Conservation (phyloP, 2,329 filamentous ascomycete genomes). For the Apiospora sp. region DNA sequence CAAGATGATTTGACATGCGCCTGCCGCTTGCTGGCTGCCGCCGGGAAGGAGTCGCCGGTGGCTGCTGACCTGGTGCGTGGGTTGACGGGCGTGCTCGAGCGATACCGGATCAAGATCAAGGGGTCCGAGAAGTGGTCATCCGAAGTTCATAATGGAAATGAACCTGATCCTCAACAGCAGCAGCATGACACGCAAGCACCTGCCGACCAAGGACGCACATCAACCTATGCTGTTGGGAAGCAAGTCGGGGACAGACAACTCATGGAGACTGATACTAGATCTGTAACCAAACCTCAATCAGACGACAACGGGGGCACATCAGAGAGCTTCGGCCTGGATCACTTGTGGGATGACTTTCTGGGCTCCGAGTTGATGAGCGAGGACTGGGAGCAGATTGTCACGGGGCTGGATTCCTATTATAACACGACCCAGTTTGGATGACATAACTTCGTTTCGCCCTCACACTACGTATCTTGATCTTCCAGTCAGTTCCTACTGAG, state of each 20-base stretch:
- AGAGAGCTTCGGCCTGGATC: constrained; percentile 25
- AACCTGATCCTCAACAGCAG: neutral
- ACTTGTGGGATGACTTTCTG: constrained; percentile 34
- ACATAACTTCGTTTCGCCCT: neutral
- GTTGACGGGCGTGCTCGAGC: constrained; percentile 32
- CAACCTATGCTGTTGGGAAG: too few relatives aligned
- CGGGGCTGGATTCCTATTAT: constrained; percentile 35
- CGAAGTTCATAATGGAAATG: too few relatives aligned
- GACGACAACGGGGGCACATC: neutral
- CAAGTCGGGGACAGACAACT: neutral
- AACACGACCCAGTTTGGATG: neutral
- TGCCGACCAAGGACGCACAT: neutral
- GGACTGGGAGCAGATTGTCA: constrained; percentile 36
- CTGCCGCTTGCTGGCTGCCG: constrained; percentile 33
- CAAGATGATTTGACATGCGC: constrained; percentile 31
- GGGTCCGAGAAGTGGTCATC: constrained; percentile 28
- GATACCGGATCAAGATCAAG: constrained; percentile 30
- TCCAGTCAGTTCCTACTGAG: too few relatives aligned
- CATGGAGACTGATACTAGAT: neutral
- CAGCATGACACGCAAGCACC: neutral
- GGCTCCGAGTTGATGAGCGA: constrained; percentile 29
- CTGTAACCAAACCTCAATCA: neutral
- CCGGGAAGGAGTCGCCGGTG: constrained; percentile 32
- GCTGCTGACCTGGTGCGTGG: constrained; percentile 33
- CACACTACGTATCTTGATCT: too few relatives aligned